phyloP scores from a whole-genome alignment of 2,329 filamentous ascomycete species.

The Beauveria australis region DNA sequence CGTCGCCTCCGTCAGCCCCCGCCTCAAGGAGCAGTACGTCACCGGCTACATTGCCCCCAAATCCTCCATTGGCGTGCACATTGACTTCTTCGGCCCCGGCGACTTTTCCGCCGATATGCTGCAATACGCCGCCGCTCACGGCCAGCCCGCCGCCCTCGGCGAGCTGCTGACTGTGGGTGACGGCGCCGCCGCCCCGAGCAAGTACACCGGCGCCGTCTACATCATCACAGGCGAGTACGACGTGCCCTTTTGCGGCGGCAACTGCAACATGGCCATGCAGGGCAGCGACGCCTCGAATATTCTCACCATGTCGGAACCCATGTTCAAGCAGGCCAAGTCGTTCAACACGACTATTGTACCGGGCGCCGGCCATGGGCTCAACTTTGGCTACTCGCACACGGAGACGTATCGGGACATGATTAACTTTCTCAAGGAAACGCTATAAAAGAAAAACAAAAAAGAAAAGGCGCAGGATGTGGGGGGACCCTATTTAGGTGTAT shows the following conservation, averaged over 20 bases:
- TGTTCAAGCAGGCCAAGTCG: slow-evolving; percentile 35
- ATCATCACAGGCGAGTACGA: slow-evolving; percentile 47
- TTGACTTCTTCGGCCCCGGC: slow-evolving; percentile 42
- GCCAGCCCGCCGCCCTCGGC: slow-evolving; percentile 49
- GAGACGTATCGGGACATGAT: slow-evolving; percentile 28
- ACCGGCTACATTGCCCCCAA: slow-evolving; percentile 46
- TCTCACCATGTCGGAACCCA: slow-evolving; percentile 31
- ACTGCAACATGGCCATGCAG: slow-evolving; percentile 40
- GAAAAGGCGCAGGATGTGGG: too few species aligned
- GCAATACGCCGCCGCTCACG: slow-evolving; percentile 33
- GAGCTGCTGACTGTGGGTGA: slow-evolving; percentile 49
- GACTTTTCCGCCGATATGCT: slow-evolving; percentile 49
- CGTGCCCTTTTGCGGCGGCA: slow-evolving; percentile 52
- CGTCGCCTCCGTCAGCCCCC: slow-evolving; percentile 25
- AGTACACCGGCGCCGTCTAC: slow-evolving; percentile 46
- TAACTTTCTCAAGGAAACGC: slow-evolving; percentile 25
- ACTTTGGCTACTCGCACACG: slow-evolving; percentile 31
- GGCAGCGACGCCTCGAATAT: slow-evolving; percentile 28
- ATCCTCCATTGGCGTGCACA: slow-evolving; percentile 40
- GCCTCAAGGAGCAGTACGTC: slow-evolving; percentile 21
- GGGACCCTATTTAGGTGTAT: too few species aligned
- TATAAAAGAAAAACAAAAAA: slow-evolving; percentile 6
- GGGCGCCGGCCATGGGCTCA: slow-evolving; percentile 42
- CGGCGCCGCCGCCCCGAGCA: slow-evolving; percentile 23
- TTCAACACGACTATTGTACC: slow-evolving; percentile 49